A percentile compares a stretch with the other conserved stretches of the same genome.
Conservation (phyloP, 2,329 filamentous ascomycete species). For the Gyromitra esculenta region DNA sequence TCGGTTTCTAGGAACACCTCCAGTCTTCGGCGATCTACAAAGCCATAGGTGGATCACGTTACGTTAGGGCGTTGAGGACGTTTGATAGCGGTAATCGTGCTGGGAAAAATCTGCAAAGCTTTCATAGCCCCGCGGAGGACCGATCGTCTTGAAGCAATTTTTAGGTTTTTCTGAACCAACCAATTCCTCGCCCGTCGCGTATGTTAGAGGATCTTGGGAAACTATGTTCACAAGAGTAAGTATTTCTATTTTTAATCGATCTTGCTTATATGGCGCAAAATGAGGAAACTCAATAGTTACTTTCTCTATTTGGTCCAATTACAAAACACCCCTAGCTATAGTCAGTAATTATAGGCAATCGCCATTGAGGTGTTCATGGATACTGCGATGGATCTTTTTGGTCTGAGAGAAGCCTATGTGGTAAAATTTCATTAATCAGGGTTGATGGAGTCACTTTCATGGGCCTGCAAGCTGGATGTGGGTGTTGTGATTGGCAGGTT, state of each 20-base stretch:
- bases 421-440: background rate
- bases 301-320: background rate
- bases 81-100: slow-evolving; percentile 5
- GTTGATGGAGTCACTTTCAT: background rate
- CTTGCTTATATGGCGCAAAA: background rate
- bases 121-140: slow-evolving; percentile 12
- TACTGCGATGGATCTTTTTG: background rate
- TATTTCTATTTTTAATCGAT: background rate
- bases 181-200: background rate
- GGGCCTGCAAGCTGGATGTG: background rate
- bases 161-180: background rate
- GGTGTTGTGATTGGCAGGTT: slow-evolving; percentile 2
- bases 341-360: too few species aligned
- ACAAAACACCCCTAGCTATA: background rate
- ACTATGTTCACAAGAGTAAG: background rate
- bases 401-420: background rate
- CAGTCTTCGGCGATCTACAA: background rate
- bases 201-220: background rate
- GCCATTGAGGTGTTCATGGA: too few species aligned
- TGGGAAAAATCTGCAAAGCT: background rate
- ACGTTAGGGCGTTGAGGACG: background rate
- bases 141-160: background rate
- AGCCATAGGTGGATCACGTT: background rate
- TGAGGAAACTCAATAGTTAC: background rate
- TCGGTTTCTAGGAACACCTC: background rate